Evolutionary conservation across 73 alveolate species (phyloP), one percentile per base, ranked within the genome.

Genomic region (Paraurostyla sp.): DNA sequence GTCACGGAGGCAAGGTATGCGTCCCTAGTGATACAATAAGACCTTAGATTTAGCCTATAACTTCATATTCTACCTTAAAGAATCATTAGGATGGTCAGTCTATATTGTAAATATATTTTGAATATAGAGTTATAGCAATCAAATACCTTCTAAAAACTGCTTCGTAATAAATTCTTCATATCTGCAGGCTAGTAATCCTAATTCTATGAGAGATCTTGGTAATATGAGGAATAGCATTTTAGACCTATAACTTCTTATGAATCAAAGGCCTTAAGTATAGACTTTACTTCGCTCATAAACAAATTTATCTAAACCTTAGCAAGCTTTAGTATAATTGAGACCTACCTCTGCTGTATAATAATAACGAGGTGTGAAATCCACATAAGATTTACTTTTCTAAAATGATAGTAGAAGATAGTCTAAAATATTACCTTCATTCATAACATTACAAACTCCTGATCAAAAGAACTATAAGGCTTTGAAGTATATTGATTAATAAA

Each of bases 161-260:
- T 82, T 80, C 71, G 40, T 82, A 62, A 27, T 90, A 6, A 90
- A 90, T 48, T 90, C 95, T 27, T 80, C 95, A 13, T 90, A 90
- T 48, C 35, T 56, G 6, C 83, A 81, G 13, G 95, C 92, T 1
- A 68, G 87, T 69, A 57, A 90, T 48, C 95, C 95, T 6, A 90
- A 90, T 42, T 35, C 92, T 27, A 90, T 90, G 95, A 45, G 95
- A 50, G 95, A 90, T 33, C 16, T 45, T 0, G 95, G 92, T 25
- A 11, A 48, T 25, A 20, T 73, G 54, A 45, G 59, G 50, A 71
- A n/a, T n/a, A n/a, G 87, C 13, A 25, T 50, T 46, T 27, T 73
- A 29, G 71, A 73, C 48, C 42, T 73, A 22, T 40, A 65, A 38
- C 11, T 36, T 11, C 40, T 65, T 18, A 65, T 65, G 82, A 65